A percentile compares a stretch with the other conserved stretches of the same genome.
Evolutionary conservation across 306 rosid species (phyloP).

Genomic region (Lathyrus tuberosus): DNA sequence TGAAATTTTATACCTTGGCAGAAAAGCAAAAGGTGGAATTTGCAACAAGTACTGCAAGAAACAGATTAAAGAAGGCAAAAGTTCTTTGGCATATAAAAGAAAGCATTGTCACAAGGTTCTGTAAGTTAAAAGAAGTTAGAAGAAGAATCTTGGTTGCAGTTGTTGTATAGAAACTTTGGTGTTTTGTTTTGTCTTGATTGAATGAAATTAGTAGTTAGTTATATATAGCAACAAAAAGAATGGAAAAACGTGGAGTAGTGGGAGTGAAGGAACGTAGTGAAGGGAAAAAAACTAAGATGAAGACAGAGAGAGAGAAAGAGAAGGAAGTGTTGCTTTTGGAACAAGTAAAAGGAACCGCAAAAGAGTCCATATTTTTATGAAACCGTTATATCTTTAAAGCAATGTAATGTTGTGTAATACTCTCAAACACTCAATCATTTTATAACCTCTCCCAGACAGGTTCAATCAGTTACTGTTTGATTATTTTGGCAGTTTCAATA

Average conservation of each 20-base stretch:
- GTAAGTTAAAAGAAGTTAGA: conserved; percentile 22
- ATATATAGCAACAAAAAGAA: conserved; percentile 30
- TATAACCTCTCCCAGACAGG: not conserved
- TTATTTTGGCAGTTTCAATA: not conserved
- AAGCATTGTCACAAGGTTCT: conserved; percentile 44
- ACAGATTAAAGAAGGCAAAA: conserved; percentile 42
- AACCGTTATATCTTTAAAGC: conserved; percentile 37
- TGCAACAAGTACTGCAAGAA: conserved; percentile 54
- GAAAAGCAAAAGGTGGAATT: conserved; percentile 50
- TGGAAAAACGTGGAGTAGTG: conserved; percentile 43
- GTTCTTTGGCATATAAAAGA: conserved; percentile 37
- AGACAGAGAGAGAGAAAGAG: conserved; percentile 11
- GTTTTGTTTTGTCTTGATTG: conserved; percentile 17
- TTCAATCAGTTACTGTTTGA: not conserved
- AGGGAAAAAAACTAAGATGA: conserved; percentile 4
- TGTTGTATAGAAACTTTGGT: conserved; percentile 19
- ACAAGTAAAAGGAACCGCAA: conserved; percentile 44
- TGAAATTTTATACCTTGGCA: conserved; percentile 51
- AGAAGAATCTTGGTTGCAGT: conserved; percentile 35
- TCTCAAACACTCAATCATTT: not conserved
- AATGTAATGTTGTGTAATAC: conserved; percentile 4
- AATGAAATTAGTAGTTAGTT: conserved; percentile 20
- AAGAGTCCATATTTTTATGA: conserved; percentile 33
- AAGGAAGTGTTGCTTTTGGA: conserved; percentile 28
- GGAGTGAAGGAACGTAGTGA: conserved; percentile 30